Percentiles rank a stretch among this genome's conserved stretches.
Evolutionary conservation across 305 asterid genomes (phyloP).

Genomic region (Fraxinus floribunda): DNA sequence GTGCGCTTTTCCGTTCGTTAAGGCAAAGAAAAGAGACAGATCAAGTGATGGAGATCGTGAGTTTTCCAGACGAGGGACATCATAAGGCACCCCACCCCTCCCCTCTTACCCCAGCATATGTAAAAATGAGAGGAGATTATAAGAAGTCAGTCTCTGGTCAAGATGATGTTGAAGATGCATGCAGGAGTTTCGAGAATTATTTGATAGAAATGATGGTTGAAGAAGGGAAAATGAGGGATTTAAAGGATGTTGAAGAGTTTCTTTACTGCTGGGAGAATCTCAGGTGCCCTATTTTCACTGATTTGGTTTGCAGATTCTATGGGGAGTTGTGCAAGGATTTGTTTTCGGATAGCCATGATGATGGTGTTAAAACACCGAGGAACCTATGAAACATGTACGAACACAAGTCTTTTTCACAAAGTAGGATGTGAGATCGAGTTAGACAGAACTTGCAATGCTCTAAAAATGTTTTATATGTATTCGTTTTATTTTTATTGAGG

Average conservation of each 20-base stretch:
- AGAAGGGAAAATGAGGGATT: slow-evolving; percentile 55
- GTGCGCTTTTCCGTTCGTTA: slow-evolving; percentile 23
- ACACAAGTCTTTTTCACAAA: no score
- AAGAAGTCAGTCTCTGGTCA: background rate
- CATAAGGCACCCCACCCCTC: slow-evolving; percentile 55
- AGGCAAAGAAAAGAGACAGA: slow-evolving; percentile 36
- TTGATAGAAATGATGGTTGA: slow-evolving; percentile 69
- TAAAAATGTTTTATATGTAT: no score
- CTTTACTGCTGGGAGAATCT: slow-evolving; percentile 60
- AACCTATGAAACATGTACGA: background rate
- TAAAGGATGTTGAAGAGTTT: slow-evolving; percentile 74
- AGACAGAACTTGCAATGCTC: no score
- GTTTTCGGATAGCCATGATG: slow-evolving; percentile 39
- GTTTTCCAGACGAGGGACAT: slow-evolving; percentile 37
- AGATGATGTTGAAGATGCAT: slow-evolving; percentile 53
- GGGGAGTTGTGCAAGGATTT: slow-evolving; percentile 70
- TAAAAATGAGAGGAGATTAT: slow-evolving; percentile 29
- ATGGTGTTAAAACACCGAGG: slow-evolving; percentile 17
- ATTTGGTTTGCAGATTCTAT: slow-evolving; percentile 63
- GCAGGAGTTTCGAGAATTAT: slow-evolving; percentile 69
- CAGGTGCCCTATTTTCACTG: slow-evolving; percentile 52
- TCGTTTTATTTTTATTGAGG: no score
- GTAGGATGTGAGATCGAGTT: no score
- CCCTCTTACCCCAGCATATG: slow-evolving; percentile 64
- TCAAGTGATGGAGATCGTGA: slow-evolving; percentile 39